Conservation (phyloP, 768 basidiomycete genomes). For the Russula griseocarnosa region DNA sequence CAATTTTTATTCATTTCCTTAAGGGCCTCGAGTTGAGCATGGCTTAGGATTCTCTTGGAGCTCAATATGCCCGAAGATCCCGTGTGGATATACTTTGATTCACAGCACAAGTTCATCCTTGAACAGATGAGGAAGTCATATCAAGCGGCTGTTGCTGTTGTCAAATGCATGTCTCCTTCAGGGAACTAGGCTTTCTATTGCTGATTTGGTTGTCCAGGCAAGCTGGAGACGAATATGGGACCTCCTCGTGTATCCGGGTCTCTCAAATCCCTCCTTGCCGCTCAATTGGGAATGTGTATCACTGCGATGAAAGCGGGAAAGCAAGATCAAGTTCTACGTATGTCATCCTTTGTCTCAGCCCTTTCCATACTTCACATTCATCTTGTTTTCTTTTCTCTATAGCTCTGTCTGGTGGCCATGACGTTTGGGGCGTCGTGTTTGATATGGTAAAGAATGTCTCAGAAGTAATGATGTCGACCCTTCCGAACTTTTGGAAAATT, state of each 20-base stretch:
- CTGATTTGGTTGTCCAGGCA: slow-evolving; percentile 37
- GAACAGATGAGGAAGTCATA: slow-evolving; percentile 67
- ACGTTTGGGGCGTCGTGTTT: slow-evolving; percentile 76
- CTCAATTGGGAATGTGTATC: slow-evolving; percentile 59
- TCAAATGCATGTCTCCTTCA: slow-evolving; percentile 44
- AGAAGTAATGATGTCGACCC: slow-evolving; percentile 73
- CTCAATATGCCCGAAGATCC: slow-evolving; percentile 85
- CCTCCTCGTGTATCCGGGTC: slow-evolving; percentile 39
- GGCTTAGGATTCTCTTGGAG: slow-evolving; percentile 76
- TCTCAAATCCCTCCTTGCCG: slow-evolving; percentile 44
- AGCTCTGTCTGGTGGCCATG: slow-evolving; percentile 70
- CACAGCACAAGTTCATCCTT: slow-evolving; percentile 84
- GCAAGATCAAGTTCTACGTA: slow-evolving; percentile 59
- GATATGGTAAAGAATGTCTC: slow-evolving; percentile 83
- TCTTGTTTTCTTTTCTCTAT: slow-evolving; percentile 2
- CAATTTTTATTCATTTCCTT: background rate
- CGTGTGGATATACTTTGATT: slow-evolving; percentile 93
- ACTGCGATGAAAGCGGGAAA: slow-evolving; percentile 60
- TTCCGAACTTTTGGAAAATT: slow-evolving; percentile 94
- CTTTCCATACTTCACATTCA: background rate
- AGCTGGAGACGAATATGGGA: slow-evolving; percentile 42
- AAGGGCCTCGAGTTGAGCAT: slow-evolving; percentile 17
- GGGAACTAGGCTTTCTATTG: background rate
- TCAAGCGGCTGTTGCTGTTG: slow-evolving; percentile 45
- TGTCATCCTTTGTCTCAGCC: slow-evolving; percentile 22